Evolutionary conservation across 306 rosid genomes (phyloP).

Genomic region (Arachis stenosperma): DNA sequence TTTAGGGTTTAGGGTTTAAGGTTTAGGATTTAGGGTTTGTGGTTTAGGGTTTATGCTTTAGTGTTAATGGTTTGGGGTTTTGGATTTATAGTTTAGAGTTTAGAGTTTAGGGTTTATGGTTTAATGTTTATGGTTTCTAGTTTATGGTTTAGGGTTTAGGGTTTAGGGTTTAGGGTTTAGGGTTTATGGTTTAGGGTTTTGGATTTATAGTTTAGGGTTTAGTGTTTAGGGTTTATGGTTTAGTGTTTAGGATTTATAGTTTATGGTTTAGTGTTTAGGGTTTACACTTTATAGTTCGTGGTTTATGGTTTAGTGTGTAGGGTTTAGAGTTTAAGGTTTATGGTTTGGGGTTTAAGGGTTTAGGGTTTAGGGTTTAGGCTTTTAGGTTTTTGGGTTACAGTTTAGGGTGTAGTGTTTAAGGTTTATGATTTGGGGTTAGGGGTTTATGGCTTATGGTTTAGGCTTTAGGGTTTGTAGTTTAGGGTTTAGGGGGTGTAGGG

Average conservation of each 20-base stretch:
- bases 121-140: too few relatives aligned
- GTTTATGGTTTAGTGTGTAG: background rate
- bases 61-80: too few relatives aligned
- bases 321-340: background rate
- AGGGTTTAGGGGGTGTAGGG: too few relatives aligned
- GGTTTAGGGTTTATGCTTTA: too few relatives aligned
- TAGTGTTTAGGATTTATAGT: background rate
- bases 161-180: background rate
- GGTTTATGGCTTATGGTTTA: too few relatives aligned
- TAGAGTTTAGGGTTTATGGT: too few relatives aligned
- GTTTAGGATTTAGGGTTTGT: too few relatives aligned
- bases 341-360: background rate
- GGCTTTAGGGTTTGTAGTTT: background rate
- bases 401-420: background rate
- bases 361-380: background rate
- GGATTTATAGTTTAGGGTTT: background rate
- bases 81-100: too few relatives aligned
- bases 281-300: too few relatives aligned
- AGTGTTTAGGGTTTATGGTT: slow-evolving; percentile 2
- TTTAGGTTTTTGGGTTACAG: background rate
- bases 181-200: slow-evolving; percentile 6
- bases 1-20: too few relatives aligned
- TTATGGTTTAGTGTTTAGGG: background rate
- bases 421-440: too few relatives aligned
- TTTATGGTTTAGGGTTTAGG: too few relatives aligned